A percentile compares a stretch with the other conserved stretches of the same genome.
Conservation (phyloP, 805 yeast genomes). For the Blastobotrys mokoenaii region DNA sequence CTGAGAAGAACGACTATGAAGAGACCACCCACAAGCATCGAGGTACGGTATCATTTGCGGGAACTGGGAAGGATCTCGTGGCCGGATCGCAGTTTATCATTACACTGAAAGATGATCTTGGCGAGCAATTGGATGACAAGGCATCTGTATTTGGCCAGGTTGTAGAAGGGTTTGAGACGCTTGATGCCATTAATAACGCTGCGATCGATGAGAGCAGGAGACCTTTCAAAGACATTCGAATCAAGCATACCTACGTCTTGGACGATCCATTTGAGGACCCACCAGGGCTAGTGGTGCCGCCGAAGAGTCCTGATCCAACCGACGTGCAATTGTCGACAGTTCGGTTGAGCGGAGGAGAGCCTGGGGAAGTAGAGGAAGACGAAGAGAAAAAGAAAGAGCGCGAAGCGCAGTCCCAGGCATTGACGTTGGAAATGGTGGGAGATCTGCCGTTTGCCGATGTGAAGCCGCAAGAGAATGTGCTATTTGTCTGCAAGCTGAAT, state of each 20-base stretch:
- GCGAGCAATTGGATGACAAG: slow-evolving; percentile 20
- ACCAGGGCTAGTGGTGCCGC: slow-evolving; percentile 20
- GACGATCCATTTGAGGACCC: slow-evolving; percentile 47
- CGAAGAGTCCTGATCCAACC: slow-evolving; percentile 33
- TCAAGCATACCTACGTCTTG: slow-evolving; percentile 41
- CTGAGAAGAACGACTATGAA: slow-evolving; percentile 12
- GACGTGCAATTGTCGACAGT: slow-evolving; percentile 29
- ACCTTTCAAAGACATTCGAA: slow-evolving; percentile 43
- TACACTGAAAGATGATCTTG: slow-evolving; percentile 28
- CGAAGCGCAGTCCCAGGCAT: slow-evolving; percentile 44
- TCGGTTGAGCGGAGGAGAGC: slow-evolving; percentile 22
- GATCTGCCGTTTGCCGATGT: slow-evolving; percentile 52
- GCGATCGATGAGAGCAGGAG: slow-evolving; percentile 33
- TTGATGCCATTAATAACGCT: slow-evolving; percentile 37
- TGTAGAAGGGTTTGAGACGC: slow-evolving; percentile 39
- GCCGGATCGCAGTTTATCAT: slow-evolving; percentile 34
- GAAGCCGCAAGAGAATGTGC: slow-evolving; percentile 51
- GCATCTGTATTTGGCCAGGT: slow-evolving; percentile 40
- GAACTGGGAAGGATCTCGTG: neutral
- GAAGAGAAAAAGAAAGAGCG: slow-evolving; percentile 22
- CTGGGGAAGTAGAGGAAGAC: slow-evolving; percentile 20
- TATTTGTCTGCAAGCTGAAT: slow-evolving; percentile 57
- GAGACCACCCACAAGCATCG: slow-evolving; percentile 19
- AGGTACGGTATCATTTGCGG: slow-evolving; percentile 32
- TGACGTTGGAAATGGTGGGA: slow-evolving; percentile 56